Evolutionary conservation across 352 stramenopile genomes (phyloP).

Genomic region (Blastocystis sp.): DNA sequence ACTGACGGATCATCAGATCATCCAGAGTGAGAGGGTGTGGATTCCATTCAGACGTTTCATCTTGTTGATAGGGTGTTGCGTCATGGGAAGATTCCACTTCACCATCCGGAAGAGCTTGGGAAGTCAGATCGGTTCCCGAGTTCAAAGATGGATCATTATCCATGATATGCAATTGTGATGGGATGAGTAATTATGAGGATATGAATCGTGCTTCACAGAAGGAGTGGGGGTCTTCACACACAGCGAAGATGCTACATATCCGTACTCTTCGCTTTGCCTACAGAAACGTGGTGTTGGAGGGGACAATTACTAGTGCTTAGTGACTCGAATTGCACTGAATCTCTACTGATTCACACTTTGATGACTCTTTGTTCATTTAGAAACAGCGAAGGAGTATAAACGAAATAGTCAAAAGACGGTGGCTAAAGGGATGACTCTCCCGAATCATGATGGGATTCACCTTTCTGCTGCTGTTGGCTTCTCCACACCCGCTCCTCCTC

Average conservation of each 20-base stretch:
- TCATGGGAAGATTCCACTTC: too few relatives aligned
- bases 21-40: too few relatives aligned
- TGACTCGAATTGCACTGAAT: background rate
- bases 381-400: background rate
- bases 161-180: background rate
- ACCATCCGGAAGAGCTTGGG: background rate
- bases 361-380: background rate
- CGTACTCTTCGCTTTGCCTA: background rate
- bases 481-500: background rate
- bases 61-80: too few relatives aligned
- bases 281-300: too few relatives aligned
- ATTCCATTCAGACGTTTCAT: background rate
- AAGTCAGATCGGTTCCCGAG: background rate
- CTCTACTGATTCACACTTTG: background rate
- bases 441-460: background rate
- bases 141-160: background rate
- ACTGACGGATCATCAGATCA: too few relatives aligned
- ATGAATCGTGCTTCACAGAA: background rate
- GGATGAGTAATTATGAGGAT: constrained; percentile 11
- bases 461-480: background rate
- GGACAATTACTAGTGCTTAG: background rate
- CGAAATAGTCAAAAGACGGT: background rate
- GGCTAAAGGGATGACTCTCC: background rate
- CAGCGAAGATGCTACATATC: background rate
- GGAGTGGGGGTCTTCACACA: background rate